A percentile compares a stretch with the other conserved stretches of the same genome.
These are phyloP conservation scores for Amborella trichopoda DNA, from an alignment of 164 flowering plant genomes.

Conservation along the genomic window DNA sequence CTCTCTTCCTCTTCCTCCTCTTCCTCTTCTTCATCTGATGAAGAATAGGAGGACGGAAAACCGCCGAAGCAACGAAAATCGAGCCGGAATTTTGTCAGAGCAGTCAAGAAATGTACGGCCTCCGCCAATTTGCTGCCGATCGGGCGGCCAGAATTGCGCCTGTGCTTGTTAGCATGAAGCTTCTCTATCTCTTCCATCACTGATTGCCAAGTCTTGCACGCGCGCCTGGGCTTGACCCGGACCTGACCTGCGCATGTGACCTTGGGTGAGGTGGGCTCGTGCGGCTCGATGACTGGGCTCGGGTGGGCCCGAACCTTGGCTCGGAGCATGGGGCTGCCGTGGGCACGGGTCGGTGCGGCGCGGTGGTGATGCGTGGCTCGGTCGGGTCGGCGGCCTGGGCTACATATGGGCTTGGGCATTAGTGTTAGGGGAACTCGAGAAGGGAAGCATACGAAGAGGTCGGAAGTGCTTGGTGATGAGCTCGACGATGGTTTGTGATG, in stretches of 20 bases:
- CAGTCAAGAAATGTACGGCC: slow-evolving; percentile 56
- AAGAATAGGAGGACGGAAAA: slow-evolving; percentile 14
- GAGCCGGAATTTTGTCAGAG: slow-evolving; percentile 40
- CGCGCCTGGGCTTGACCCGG: slow-evolving; percentile 40
- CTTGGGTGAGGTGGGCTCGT: too few relatives aligned
- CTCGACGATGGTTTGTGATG: too few relatives aligned
- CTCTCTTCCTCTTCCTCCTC: slow-evolving; percentile 26
- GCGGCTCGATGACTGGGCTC: too few relatives aligned
- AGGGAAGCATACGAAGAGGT: too few relatives aligned
- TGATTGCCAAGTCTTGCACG: slow-evolving; percentile 83
- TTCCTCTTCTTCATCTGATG: slow-evolving; percentile 40
- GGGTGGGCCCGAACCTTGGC: too few relatives aligned
- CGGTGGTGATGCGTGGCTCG: too few relatives aligned
- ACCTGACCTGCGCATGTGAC: slow-evolving; percentile 92
- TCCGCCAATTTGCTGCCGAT: slow-evolving; percentile 53
- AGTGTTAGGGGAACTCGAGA: too few relatives aligned
- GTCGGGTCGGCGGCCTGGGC: too few relatives aligned
- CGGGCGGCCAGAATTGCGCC: slow-evolving; percentile 23
- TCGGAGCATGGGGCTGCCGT: too few relatives aligned
- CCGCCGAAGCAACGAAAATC: slow-evolving; percentile 74
- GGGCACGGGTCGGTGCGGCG: too few relatives aligned
- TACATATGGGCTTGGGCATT: too few relatives aligned
- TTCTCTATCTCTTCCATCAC: slow-evolving; percentile 91
- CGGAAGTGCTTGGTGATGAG: too few relatives aligned
- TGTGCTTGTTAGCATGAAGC: slow-evolving; percentile 29